phyloP scores from a whole-genome alignment of 768 basidiomycete genomes.

The Mrakia hoshinonis region DNA sequence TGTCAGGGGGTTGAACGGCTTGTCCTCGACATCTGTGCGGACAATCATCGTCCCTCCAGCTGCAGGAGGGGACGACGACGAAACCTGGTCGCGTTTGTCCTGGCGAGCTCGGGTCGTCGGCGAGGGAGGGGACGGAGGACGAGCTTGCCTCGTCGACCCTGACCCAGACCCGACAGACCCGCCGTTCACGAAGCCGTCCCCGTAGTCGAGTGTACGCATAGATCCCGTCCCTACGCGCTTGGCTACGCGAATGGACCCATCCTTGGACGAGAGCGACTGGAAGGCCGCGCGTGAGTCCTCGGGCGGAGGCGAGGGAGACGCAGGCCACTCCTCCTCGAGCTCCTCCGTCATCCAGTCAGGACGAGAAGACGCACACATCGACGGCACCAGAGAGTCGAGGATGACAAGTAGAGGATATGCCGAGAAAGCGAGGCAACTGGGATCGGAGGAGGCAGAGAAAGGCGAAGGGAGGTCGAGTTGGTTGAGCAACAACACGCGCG shows the following conservation, averaged over 20 bases:
- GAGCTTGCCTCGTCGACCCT: not conserved
- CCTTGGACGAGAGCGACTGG: not conserved
- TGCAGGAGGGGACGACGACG: too few relatives aligned
- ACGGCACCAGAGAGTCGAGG: not conserved
- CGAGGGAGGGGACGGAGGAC: constrained; percentile 10
- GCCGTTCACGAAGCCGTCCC: not conserved
- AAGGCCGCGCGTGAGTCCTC: not conserved
- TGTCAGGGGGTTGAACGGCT: not conserved
- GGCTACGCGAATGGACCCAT: not conserved
- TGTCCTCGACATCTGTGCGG: not conserved
- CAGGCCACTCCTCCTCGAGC: constrained; percentile 24
- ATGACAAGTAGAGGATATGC: not conserved
- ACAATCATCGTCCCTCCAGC: constrained; percentile 8
- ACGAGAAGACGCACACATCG: not conserved
- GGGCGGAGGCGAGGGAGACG: constrained; percentile 20
- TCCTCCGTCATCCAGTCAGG: constrained; percentile 23
- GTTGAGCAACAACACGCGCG: not conserved
- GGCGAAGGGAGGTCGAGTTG: not conserved
- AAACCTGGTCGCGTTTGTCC: not conserved
- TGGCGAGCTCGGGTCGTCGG: constrained; percentile 3
- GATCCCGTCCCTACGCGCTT: constrained; percentile 4
- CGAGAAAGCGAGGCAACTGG: not conserved
- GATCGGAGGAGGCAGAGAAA: not conserved
- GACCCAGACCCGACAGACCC: not conserved
- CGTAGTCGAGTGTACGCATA: constrained; percentile 3